Conservation (phyloP, 73 alveolate genomes). For the Paraurostyla sp. region DNA sequence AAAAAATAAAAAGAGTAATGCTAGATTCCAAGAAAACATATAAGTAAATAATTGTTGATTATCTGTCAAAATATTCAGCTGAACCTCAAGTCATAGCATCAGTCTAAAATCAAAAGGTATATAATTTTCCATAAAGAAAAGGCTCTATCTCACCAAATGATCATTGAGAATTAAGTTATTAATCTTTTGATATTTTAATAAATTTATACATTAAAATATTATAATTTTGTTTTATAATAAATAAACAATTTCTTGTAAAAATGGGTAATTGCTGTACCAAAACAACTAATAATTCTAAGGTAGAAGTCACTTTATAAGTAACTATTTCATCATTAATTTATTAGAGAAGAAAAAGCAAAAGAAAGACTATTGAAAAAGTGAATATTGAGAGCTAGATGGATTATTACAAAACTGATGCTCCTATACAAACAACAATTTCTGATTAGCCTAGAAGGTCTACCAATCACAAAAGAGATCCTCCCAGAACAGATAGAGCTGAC, state of each 20-base stretch:
- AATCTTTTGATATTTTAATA: no score
- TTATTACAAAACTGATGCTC: no score
- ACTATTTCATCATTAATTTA: neutral
- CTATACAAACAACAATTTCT: no score
- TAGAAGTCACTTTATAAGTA: neutral
- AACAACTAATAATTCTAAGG: neutral
- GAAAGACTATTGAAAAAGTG: neutral
- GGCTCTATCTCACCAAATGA: neutral
- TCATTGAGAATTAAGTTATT: no score
- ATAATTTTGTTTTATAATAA: neutral
- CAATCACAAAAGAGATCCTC: neutral
- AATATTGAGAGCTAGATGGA: neutral
- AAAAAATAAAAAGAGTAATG: neutral
- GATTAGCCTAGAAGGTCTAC: neutral
- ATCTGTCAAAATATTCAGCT: neutral
- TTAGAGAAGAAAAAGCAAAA: neutral
- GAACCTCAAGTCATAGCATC: neutral
- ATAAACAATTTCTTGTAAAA: no score
- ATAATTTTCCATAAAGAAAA: neutral
- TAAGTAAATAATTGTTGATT: neutral
- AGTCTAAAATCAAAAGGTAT: neutral
- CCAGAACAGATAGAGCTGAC: no score
- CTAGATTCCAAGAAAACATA: neutral
- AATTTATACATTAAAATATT: neutral
- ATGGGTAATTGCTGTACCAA: conserved; percentile 43